Conservation (phyloP, 1,139 yeast genomes). For the Suzukiozyma palmioleophila region DNA sequence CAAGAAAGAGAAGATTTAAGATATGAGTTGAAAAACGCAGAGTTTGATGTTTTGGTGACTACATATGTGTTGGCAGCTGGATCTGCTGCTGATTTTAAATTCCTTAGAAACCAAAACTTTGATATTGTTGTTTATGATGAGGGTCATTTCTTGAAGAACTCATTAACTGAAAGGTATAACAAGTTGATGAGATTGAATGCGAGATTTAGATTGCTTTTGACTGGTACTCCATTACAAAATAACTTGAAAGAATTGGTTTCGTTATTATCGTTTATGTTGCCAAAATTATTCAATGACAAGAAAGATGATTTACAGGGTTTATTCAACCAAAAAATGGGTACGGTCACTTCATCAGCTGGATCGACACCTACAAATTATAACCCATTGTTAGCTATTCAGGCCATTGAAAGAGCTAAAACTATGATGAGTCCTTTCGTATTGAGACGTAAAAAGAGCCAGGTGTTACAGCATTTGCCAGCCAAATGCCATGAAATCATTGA, state of each 20-base stretch:
- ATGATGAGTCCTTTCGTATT: constrained; percentile 98
- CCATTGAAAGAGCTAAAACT: constrained; percentile 86
- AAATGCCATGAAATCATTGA: constrained; percentile 61
- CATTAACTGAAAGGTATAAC: constrained; percentile 78
- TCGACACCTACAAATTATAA: constrained; percentile 51
- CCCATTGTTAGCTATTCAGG: constrained; percentile 84
- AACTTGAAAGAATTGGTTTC: constrained; percentile 88
- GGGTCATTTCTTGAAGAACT: constrained; percentile 94
- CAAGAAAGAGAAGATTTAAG: constrained; percentile 82
- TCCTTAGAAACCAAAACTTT: constrained; percentile 68
- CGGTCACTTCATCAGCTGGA: constrained; percentile 52
- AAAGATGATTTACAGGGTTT: constrained; percentile 78
- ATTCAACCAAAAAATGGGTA: constrained; percentile 63
- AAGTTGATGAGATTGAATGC: constrained; percentile 83
- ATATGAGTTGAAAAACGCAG: constrained; percentile 55
- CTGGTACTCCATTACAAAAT: constrained; percentile 97
- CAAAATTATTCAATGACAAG: constrained; percentile 73
- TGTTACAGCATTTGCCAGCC: constrained; percentile 78
- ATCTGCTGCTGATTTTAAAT: constrained; percentile 73
- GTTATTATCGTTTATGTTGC: constrained; percentile 83
- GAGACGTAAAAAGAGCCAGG: constrained; percentile 89
- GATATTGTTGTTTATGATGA: constrained; percentile 93
- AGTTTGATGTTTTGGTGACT: constrained; percentile 89
- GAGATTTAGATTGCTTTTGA: constrained; percentile 73
- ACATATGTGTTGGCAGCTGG: constrained; percentile 93